These are phyloP conservation scores for Neopestalotiopsis sp. DNA, from an alignment of 2,329 filamentous ascomycete genomes.

Conservation along the genomic window DNA sequence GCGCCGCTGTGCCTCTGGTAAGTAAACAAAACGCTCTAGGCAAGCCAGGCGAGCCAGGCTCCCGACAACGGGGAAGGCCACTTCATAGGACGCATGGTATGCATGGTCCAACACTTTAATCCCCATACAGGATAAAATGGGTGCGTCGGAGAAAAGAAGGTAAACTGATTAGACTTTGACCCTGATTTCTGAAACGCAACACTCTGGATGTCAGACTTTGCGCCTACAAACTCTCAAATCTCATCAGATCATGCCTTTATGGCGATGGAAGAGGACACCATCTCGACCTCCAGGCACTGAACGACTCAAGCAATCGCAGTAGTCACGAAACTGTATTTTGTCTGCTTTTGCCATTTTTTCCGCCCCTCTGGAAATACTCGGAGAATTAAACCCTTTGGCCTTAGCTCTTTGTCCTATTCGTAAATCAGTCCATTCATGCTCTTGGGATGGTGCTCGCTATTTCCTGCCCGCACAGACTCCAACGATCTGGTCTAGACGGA, in stretches of 20 bases:
- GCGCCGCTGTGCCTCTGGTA: not conserved
- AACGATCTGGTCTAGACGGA: not conserved
- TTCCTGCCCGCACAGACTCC: not conserved
- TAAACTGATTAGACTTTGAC: not conserved
- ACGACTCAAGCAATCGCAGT: constrained; percentile 1
- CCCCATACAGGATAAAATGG: not conserved
- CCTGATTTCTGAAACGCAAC: not conserved
- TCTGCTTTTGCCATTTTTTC: not conserved
- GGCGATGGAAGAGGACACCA: not conserved
- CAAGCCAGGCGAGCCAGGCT: no score
- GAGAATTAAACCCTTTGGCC: not conserved
- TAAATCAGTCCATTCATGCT: not conserved
- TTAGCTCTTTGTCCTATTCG: not conserved
- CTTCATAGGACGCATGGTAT: no score
- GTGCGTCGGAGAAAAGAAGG: not conserved
- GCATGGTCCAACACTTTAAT: no score
- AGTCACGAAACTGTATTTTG: not conserved
- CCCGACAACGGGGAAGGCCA: no score
- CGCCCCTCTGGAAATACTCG: not conserved
- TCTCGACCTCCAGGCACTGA: not conserved
- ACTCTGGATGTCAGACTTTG: not conserved
- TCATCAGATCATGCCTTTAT: not conserved
- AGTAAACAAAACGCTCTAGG: no score
- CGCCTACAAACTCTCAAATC: not conserved
- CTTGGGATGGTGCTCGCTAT: not conserved